Evolutionary conservation across 169 alveolate genomes (phyloP).

Genomic region (Babesia caballi): DNA sequence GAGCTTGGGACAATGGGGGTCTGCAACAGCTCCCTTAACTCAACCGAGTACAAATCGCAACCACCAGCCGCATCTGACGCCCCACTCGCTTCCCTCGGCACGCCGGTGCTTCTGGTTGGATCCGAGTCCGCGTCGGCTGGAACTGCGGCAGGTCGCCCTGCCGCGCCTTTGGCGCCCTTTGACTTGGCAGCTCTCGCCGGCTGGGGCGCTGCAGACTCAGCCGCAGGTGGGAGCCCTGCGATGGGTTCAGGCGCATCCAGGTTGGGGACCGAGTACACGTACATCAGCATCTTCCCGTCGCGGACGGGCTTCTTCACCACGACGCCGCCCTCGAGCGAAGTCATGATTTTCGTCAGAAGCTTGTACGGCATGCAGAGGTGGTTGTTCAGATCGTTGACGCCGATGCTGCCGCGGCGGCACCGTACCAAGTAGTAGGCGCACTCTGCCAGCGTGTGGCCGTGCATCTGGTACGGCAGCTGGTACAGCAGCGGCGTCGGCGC

Average conservation of each 20-base stretch:
- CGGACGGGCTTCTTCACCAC: conserved; percentile 26
- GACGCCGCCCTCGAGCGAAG: conserved; percentile 10
- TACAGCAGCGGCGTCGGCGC: background rate
- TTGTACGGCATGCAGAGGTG: conserved; percentile 24
- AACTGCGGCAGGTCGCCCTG: background rate
- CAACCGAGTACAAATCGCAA: too few species aligned
- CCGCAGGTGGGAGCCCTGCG: background rate
- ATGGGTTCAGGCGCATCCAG: background rate
- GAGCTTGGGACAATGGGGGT: background rate
- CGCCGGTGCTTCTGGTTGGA: too few species aligned
- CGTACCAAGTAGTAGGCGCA: conserved; percentile 40
- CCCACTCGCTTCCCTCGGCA: too few species aligned
- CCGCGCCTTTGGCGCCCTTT: background rate
- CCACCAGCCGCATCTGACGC: background rate
- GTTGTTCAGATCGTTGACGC: conserved; percentile 28
- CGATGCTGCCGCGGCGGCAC: conserved; percentile 9
- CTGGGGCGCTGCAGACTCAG: background rate
- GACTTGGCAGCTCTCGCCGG: too few species aligned
- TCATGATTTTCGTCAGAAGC: background rate
- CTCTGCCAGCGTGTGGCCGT: conserved; percentile 44
- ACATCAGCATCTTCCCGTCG: conserved; percentile 49
- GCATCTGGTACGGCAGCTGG: conserved; percentile 8
- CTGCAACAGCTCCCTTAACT: too few species aligned
- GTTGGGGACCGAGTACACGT: conserved; percentile 7
- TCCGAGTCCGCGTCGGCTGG: background rate